These are phyloP conservation scores for Quercus parvula DNA, from an alignment of 306 rosid genomes.

Conservation along the genomic window DNA sequence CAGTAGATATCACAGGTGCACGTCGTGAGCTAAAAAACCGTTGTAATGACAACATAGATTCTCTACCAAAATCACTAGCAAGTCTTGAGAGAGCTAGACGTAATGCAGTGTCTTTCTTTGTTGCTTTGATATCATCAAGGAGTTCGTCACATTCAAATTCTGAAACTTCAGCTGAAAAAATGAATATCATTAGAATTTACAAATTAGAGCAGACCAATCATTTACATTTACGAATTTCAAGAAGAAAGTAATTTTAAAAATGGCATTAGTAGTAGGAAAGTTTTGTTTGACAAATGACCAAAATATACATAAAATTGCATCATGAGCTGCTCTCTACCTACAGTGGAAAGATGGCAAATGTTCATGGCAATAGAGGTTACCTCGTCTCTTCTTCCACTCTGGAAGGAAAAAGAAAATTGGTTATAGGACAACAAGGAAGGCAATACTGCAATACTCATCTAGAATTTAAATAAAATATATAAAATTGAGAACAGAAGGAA, in stretches of 20 bases:
- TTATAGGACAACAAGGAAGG: background rate
- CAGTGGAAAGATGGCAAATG: background rate
- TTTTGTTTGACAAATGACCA: no score
- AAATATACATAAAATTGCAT: background rate
- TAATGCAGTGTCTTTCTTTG: slow-evolving; percentile 56
- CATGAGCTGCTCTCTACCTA: slow-evolving; percentile 6
- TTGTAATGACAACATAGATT: slow-evolving; percentile 55
- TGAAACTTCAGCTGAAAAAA: slow-evolving; percentile 41
- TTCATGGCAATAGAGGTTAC: background rate
- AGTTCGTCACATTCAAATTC: slow-evolving; percentile 48
- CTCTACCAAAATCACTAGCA: background rate
- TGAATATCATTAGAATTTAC: background rate
- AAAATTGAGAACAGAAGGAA: background rate
- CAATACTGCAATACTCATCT: background rate
- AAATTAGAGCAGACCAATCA: background rate
- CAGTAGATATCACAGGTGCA: slow-evolving; percentile 63
- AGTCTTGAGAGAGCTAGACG: slow-evolving; percentile 51
- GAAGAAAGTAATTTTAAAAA: background rate
- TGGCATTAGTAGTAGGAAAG: background rate
- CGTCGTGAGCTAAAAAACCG: slow-evolving; percentile 51
- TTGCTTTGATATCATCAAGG: slow-evolving; percentile 56
- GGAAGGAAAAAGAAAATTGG: background rate
- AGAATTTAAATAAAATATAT: background rate
- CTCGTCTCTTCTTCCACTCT: slow-evolving; percentile 2
- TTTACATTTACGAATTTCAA: background rate